Base-by-base conservation (phyloP, 2,329 filamentous ascomycete genomes). In the Bipolaris sorokiniana region DNA sequence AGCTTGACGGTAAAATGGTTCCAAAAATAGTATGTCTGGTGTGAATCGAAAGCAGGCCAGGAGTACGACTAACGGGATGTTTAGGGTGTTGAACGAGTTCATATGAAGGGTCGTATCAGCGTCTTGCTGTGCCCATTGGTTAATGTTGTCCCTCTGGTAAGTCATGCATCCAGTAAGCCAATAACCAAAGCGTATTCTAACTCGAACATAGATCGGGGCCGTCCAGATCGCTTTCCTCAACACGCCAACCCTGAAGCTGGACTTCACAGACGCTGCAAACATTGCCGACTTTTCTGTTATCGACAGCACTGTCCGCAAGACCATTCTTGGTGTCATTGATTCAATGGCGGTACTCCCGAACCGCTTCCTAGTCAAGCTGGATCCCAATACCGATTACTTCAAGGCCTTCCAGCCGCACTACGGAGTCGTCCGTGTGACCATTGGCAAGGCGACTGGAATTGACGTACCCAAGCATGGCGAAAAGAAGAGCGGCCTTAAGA, bases 161-260 rank as follows among this genome's bases (percentile, higher is more conserved):
- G 68, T 34, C 9, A 4, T 20, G 37, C 5, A 31, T 11, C 66
- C 81, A 56, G 79, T 82, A 76, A 37, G 66, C 20, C n/a, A 18
- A 16, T n/a, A n/a, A 11, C 9, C 31, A 31, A 37, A n/a, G 18
- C 4, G 13, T 10, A 18, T 33, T 18, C 58, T 69, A 50, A 67
- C 47, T 16, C 15, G 5, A 13, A 3, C 18, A 5, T n/a, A 81
- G 79, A 80, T 82, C 38, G 81, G 81, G 3, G 81, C 81, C 13
- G 77, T 76, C 0, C 81, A 83, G 65, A 72, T 82, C 0, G 71
- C 80, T 20, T 82, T 83, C 66, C 79, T 83, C 71, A 82, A 82
- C 67, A 78, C 78, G 1, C 80, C 81, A 0, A 65, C 65, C 26
- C 75, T 83, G 28, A 74, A 79, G 46, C 75, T 83, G 16, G 76